Percentiles rank a stretch among this genome's conserved stretches.
These are phyloP conservation scores for Lolium perenne DNA, from an alignment of 176 grass and related monocot species.

Conservation along the genomic window DNA sequence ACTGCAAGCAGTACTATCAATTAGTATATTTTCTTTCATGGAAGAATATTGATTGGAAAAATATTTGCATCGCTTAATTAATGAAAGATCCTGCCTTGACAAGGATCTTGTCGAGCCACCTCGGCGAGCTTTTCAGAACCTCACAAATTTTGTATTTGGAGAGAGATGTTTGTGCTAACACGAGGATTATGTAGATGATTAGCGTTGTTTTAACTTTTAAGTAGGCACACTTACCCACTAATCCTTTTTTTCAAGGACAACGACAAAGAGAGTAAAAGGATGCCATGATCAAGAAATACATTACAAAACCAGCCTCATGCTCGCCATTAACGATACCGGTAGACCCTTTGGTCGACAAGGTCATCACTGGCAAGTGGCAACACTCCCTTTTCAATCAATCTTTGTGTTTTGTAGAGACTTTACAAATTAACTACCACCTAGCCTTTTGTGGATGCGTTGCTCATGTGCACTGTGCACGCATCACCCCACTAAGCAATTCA, in stretches of 20 bases:
- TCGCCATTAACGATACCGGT: slow-evolving; percentile 29
- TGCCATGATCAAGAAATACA: neutral
- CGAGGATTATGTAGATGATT: neutral
- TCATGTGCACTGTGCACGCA: slow-evolving; percentile 8
- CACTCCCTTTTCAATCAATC: neutral
- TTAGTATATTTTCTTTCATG: neutral
- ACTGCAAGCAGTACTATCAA: neutral
- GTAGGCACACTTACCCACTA: slow-evolving; percentile 41
- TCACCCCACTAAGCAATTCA: neutral
- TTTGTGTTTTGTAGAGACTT: neutral
- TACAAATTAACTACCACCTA: neutral
- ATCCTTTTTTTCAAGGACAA: neutral
- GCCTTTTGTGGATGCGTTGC: neutral
- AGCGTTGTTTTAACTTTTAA: neutral
- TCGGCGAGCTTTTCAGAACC: neutral
- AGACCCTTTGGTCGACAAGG: slow-evolving; percentile 42
- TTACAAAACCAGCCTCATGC: slow-evolving; percentile 31
- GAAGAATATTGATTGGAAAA: too few relatives aligned
- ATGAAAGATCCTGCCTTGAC: neutral
- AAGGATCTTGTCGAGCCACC: neutral
- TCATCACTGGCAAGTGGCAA: slow-evolving; percentile 23
- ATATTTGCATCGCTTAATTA: neutral
- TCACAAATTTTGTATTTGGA: neutral
- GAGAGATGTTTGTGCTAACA: neutral
- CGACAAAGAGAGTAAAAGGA: slow-evolving; percentile 11